phyloP scores from a whole-genome alignment of 805 yeast genomes.

The Candida nanaspora region DNA sequence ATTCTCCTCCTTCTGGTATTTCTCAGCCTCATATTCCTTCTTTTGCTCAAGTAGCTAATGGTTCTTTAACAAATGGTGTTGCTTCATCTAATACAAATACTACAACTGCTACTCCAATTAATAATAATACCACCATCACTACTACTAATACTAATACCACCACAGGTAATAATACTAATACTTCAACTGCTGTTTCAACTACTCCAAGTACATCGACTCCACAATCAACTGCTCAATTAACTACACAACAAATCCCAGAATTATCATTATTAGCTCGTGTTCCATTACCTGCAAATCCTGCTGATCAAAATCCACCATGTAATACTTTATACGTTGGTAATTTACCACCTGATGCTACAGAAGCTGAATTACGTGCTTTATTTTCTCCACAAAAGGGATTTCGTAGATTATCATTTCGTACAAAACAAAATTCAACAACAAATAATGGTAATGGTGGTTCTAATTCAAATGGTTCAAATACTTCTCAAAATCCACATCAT shows the following conservation, averaged over 20 bases:
- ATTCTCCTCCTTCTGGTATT: neutral
- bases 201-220: conserved; percentile 4
- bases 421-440: conserved; percentile 37
- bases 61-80: neutral
- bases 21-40: conserved; percentile 7
- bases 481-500: conserved; percentile 39
- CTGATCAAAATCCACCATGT: conserved; percentile 98
- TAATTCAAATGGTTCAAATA: conserved; percentile 1
- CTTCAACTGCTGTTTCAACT: conserved; percentile 8
- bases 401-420: conserved; percentile 85
- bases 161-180: conserved; percentile 10
- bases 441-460: conserved; percentile 15
- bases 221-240: conserved; percentile 27
- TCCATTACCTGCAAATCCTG: conserved; percentile 94
- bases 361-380: conserved; percentile 79
- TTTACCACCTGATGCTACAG: conserved; percentile 94
- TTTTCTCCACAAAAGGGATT: conserved; percentile 90
- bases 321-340: conserved; percentile 96
- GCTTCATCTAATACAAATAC: neutral
- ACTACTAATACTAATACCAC: conserved; percentile 7
- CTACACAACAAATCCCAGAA: conserved; percentile 38
- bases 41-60: neutral
- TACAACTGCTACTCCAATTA: conserved; percentile 8
- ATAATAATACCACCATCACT: conserved; percentile 9
- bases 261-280: conserved; percentile 68